These are phyloP conservation scores for Coprinopsis marcescibilis DNA, from an alignment of 768 basidiomycete genomes.

Conservation along the genomic window DNA sequence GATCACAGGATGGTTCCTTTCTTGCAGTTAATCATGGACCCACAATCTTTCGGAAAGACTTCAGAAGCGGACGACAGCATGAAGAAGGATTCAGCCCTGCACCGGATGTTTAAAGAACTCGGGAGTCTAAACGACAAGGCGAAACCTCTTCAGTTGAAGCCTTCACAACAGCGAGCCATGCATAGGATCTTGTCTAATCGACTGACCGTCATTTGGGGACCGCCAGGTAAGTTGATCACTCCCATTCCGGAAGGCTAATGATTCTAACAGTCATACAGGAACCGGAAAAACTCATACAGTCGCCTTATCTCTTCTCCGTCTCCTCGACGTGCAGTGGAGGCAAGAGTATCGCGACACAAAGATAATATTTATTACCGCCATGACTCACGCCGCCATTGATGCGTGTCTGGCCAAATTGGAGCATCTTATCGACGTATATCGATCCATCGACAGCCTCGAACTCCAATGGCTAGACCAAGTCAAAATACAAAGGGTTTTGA, in stretches of 20 bases:
- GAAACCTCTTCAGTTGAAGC: slow-evolving; percentile 35
- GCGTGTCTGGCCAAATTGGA: slow-evolving; percentile 39
- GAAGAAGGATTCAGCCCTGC: slow-evolving; percentile 32
- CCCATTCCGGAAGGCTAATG: not conserved
- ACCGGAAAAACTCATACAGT: slow-evolving; percentile 52
- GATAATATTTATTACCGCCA: slow-evolving; percentile 43
- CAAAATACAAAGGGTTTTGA: slow-evolving; percentile 34
- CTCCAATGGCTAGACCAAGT: slow-evolving; percentile 39
- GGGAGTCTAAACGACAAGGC: slow-evolving; percentile 25
- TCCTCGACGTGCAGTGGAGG: slow-evolving; percentile 36
- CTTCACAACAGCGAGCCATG: slow-evolving; percentile 41
- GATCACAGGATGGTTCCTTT: slow-evolving; percentile 30
- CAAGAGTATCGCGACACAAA: slow-evolving; percentile 24
- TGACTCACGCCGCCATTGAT: slow-evolving; percentile 50
- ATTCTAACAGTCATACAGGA: slow-evolving; percentile 22
- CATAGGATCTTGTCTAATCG: slow-evolving; percentile 37
- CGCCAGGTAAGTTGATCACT: slow-evolving; percentile 31
- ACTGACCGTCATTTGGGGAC: slow-evolving; percentile 46
- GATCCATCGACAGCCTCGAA: slow-evolving; percentile 29
- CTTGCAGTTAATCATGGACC: slow-evolving; percentile 38
- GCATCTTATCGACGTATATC: slow-evolving; percentile 31
- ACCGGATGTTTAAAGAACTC: slow-evolving; percentile 35
- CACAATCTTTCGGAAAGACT: slow-evolving; percentile 32
- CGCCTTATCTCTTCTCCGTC: slow-evolving; percentile 39
- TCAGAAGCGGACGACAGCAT: slow-evolving; percentile 22